phyloP scores from a whole-genome alignment of 2,329 filamentous ascomycete species.

The Fusarium guadeloupense region DNA sequence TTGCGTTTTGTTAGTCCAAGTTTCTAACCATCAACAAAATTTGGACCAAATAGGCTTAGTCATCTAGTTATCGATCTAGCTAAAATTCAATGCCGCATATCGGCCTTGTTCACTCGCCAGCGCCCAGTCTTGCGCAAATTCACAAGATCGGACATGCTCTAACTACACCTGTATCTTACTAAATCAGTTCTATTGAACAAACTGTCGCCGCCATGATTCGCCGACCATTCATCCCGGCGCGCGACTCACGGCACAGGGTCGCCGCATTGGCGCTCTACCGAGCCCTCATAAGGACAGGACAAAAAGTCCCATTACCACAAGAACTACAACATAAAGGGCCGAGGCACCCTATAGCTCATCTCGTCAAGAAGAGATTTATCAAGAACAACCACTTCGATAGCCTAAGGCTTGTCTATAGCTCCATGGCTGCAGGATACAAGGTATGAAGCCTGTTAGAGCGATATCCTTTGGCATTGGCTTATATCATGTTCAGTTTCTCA shows the following conservation, averaged over 20 bases:
- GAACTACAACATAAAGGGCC: constrained; percentile 47
- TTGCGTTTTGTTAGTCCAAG: too few relatives aligned
- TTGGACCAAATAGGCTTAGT: too few relatives aligned
- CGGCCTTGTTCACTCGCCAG: too few relatives aligned
- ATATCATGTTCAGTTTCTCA: constrained; percentile 50
- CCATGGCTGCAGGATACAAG: constrained; percentile 75
- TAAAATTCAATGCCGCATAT: too few relatives aligned
- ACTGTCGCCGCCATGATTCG: constrained; percentile 41
- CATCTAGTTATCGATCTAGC: too few relatives aligned
- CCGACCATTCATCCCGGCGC: constrained; percentile 56
- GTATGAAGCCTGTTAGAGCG: constrained; percentile 46
- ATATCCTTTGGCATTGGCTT: background rate
- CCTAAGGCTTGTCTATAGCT: constrained; percentile 66
- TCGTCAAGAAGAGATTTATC: constrained; percentile 70
- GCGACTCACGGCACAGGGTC: constrained; percentile 61
- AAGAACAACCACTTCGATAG: constrained; percentile 68
- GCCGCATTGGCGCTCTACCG: constrained; percentile 76
- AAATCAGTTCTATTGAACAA: background rate
- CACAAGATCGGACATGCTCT: constrained; percentile 14
- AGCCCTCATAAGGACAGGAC: constrained; percentile 70
- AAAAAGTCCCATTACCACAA: constrained; percentile 61
- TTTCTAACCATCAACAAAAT: too few relatives aligned
- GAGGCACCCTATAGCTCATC: constrained; percentile 59
- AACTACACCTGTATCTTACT: background rate
- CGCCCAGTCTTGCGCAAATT: background rate